Evolutionary conservation across 345 rosid genomes (phyloP).

Genomic region (Brassica incana): DNA sequence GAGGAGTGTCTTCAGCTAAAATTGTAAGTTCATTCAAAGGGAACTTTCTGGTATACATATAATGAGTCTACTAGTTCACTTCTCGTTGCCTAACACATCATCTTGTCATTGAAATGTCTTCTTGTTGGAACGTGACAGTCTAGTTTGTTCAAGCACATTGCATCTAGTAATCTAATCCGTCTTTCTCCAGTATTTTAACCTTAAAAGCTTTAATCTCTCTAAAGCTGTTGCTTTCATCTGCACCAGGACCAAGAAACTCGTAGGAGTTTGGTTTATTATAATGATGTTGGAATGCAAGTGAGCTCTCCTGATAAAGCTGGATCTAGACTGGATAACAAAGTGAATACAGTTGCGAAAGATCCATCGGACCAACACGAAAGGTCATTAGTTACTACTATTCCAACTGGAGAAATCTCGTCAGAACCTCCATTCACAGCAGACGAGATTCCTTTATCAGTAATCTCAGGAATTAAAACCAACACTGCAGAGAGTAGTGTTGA

Average conservation of each 20-base stretch:
- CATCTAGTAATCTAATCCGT: conserved; percentile 12
- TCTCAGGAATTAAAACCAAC: conserved; percentile 38
- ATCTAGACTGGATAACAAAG: conserved; percentile 50
- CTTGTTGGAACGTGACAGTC: conserved; percentile 1
- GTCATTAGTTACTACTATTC: conserved; percentile 43
- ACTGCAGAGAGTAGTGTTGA: conserved; percentile 41
- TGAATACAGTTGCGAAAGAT: conserved; percentile 36
- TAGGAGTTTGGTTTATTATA: conserved; percentile 52
- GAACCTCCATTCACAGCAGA: conserved; percentile 51
- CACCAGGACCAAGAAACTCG: conserved; percentile 55
- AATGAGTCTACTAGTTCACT: neutral
- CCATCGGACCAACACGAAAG: conserved; percentile 46
- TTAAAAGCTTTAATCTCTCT: neutral
- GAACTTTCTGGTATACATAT: conserved; percentile 5
- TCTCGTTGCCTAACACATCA: conserved; percentile 6
- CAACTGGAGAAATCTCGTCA: conserved; percentile 20
- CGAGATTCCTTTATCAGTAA: conserved; percentile 28
- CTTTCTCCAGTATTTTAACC: neutral
- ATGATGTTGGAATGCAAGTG: conserved; percentile 40
- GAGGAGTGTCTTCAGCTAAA: conserved; percentile 47
- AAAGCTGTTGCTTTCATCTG: conserved; percentile 25
- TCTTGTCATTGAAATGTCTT: conserved; percentile 14
- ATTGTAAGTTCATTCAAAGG: conserved; percentile 44
- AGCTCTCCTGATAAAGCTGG: conserved; percentile 46
- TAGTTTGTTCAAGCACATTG: conserved; percentile 8